Conservation (phyloP, 148 eudicot species). For the Camellia lanceoleosa region DNA sequence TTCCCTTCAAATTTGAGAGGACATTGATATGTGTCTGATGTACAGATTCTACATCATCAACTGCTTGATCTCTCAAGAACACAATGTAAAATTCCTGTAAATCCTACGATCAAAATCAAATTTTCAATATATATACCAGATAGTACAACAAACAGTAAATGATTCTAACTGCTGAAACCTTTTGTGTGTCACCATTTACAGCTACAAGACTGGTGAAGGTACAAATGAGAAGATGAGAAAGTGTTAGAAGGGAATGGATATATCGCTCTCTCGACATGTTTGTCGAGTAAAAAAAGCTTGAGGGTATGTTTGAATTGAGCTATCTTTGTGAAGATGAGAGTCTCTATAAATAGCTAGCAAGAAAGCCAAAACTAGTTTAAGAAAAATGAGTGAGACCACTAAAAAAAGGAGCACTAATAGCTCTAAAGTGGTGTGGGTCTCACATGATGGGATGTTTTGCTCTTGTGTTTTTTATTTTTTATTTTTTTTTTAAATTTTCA, state of each 20-base stretch:
- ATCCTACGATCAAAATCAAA: constrained; percentile 1
- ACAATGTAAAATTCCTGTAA: constrained; percentile 77
- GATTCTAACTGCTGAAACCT: constrained; percentile 11
- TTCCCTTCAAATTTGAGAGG: constrained; percentile 58
- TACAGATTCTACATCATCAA: constrained; percentile 34
- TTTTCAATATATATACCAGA: not conserved
- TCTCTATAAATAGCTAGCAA: constrained; percentile 17
- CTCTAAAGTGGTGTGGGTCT: too few relatives aligned
- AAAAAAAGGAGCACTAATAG: too few relatives aligned
- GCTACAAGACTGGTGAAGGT: constrained; percentile 13
- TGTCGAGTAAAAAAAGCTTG: constrained; percentile 6
- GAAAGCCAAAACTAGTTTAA: not conserved
- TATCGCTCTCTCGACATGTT: constrained; percentile 17
- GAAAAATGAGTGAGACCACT: too few relatives aligned
- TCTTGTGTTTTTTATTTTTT: too few relatives aligned
- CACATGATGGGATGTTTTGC: too few relatives aligned
- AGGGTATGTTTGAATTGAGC: not conserved
- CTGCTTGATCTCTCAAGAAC: constrained; percentile 55
- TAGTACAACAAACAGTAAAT: not conserved
- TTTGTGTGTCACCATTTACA: constrained; percentile 23
- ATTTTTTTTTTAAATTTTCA: too few relatives aligned
- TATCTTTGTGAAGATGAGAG: not conserved
- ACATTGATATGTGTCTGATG: constrained; percentile 48
- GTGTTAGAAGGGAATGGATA: constrained; percentile 1
- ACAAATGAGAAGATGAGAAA: constrained; percentile 16